Evolutionary conservation across 176 grass and related monocot genomes (phyloP).

Genomic region (Melocanna baccifera): DNA sequence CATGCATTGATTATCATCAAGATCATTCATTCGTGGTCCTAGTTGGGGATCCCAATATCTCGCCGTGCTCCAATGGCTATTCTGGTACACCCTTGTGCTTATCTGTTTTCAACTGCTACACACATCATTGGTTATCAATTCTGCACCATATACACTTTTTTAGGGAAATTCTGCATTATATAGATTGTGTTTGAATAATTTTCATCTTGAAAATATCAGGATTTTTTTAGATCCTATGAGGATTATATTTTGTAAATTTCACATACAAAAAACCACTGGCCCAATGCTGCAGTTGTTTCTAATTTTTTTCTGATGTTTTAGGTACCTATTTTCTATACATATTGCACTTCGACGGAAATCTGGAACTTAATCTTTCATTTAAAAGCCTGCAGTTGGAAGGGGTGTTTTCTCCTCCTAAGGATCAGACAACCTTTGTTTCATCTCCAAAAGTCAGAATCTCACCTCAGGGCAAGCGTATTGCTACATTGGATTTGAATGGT

Average conservation of each 20-base stretch:
- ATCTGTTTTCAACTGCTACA: constrained; percentile 24
- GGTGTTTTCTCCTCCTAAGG: constrained; percentile 53
- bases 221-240: background rate
- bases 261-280: background rate
- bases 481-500: constrained; percentile 78
- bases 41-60: constrained; percentile 55
- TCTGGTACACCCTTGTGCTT: constrained; percentile 52
- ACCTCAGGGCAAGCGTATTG: constrained; percentile 65
- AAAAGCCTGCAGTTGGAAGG: constrained; percentile 53
- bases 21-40: constrained; percentile 55
- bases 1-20: constrained; percentile 73
- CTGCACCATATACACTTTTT: background rate
- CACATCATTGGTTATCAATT: background rate
- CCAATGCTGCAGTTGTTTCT: constrained; percentile 18
- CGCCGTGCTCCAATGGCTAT: constrained; percentile 40
- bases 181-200: constrained; percentile 13
- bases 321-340: constrained; percentile 62
- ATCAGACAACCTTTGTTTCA: constrained; percentile 38
- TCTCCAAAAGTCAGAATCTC: constrained; percentile 86
- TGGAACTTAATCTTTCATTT: constrained; percentile 52
- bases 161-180: background rate
- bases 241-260: constrained; percentile 1
- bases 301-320: constrained; percentile 50
- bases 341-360: constrained; percentile 39
- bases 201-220: background rate